Evolutionary conservation across 192 early-diverging fungal species (phyloP).

Genomic region (Linnemannia elongata): DNA sequence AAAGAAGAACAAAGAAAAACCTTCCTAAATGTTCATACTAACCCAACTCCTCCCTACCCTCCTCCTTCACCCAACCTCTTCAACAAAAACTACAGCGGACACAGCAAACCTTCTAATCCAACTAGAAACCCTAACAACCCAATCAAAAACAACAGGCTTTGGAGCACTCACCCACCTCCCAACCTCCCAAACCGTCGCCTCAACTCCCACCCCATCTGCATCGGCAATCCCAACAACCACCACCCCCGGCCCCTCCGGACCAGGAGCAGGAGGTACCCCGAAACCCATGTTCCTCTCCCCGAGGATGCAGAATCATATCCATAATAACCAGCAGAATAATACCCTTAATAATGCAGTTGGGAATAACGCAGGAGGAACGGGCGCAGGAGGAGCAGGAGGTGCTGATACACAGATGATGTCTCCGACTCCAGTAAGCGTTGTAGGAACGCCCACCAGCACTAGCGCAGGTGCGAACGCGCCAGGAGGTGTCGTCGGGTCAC

Average conservation of each 20-base stretch:
- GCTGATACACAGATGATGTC: conserved; percentile 36
- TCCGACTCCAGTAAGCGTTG: conserved; percentile 30
- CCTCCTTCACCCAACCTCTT: neutral
- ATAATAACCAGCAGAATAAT: conserved; percentile 25
- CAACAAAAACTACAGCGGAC: conserved; percentile 21
- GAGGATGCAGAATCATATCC: conserved; percentile 49
- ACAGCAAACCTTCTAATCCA: conserved; percentile 46
- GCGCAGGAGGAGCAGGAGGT: neutral
- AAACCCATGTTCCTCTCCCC: conserved; percentile 52
- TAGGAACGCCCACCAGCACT: conserved; percentile 22
- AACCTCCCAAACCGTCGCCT: conserved; percentile 40
- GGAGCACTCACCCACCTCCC: conserved; percentile 41
- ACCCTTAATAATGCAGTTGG: neutral
- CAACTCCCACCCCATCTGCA: conserved; percentile 35
- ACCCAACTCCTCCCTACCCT: neutral
- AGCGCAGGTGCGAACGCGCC: neutral
- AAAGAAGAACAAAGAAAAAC: too few relatives aligned
- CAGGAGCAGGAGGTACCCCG: conserved; percentile 23
- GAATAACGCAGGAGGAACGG: neutral
- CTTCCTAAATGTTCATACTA: too few relatives aligned
- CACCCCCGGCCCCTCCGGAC: neutral
- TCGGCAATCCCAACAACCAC: neutral
- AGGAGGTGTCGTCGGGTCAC: neutral
- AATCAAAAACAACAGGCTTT: conserved; percentile 42
- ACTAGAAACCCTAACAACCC: conserved; percentile 35